phyloP scores from a whole-genome alignment of 169 alveolate genomes.

The Plasmodium inui region DNA sequence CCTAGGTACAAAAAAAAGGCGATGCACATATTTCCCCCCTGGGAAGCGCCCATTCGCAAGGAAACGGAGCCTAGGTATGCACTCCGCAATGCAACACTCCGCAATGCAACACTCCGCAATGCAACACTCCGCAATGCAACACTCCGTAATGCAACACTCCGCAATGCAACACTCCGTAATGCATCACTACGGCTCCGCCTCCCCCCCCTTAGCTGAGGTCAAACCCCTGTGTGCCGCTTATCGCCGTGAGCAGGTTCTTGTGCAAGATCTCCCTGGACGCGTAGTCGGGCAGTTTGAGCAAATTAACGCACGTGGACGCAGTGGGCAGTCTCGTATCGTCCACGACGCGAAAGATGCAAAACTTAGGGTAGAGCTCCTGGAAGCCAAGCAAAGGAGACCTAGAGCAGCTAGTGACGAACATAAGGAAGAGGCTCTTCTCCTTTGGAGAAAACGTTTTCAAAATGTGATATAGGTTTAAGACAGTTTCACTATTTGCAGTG shows the following conservation, averaged over 20 bases:
- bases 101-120: neutral
- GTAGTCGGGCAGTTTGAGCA: constrained; percentile 96
- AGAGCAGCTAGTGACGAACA: constrained; percentile 96
- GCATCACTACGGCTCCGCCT: neutral
- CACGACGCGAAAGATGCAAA: constrained; percentile 92
- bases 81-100: neutral
- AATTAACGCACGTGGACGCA: constrained; percentile 97
- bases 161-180: neutral
- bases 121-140: neutral
- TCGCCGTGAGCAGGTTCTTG: constrained; percentile 90
- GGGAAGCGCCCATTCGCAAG: neutral
- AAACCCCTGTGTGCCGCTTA: constrained; percentile 92
- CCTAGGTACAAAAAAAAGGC: neutral
- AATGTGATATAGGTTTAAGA: constrained; percentile 95
- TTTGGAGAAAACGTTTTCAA: constrained; percentile 85
- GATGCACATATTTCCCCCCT: neutral
- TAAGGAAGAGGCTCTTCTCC: constrained; percentile 91
- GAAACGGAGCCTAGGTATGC: neutral
- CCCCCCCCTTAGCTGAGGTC: constrained; percentile 86
- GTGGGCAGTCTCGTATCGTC: constrained; percentile 94
- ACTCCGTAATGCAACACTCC: neutral
- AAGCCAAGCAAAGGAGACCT: constrained; percentile 97
- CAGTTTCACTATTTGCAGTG: constrained; percentile 85
- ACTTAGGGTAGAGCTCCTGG: constrained; percentile 92
- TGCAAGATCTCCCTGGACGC: constrained; percentile 83